A percentile compares a stretch with the other conserved stretches of the same genome.
Conservation (phyloP, 2,329 filamentous ascomycete genomes). For the Botryotinia calthae region DNA sequence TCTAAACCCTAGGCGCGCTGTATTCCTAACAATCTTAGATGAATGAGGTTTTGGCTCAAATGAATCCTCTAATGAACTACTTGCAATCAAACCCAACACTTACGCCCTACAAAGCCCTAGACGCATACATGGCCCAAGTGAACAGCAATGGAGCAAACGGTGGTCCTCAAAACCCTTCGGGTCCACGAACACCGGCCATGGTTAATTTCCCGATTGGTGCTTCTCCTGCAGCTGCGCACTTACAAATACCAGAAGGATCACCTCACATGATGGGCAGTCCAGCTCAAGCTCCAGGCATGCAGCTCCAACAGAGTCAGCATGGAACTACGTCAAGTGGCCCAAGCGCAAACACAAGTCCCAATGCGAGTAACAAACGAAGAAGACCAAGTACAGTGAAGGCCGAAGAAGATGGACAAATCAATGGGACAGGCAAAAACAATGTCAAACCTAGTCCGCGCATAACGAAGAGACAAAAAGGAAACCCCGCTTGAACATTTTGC, state of each 20-base stretch:
- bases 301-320: constrained; percentile 65
- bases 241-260: constrained; percentile 58
- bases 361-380: constrained; percentile 42
- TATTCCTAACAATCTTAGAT: constrained; percentile 41
- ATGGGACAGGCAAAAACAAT: constrained; percentile 35
- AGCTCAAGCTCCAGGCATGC: constrained; percentile 62
- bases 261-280: constrained; percentile 59
- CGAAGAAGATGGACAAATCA: constrained; percentile 38
- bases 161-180: constrained; percentile 29
- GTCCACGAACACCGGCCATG: constrained; percentile 37
- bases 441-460: constrained; percentile 44
- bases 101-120: constrained; percentile 57
- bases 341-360: constrained; percentile 59
- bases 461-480: constrained; percentile 41
- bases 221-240: constrained; percentile 58
- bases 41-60: constrained; percentile 64
- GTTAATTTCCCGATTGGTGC: constrained; percentile 53
- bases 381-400: constrained; percentile 42
- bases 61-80: constrained; percentile 61
- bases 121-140: constrained; percentile 56
- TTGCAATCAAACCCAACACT: constrained; percentile 54
- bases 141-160: constrained; percentile 25
- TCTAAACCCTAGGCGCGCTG: background rate
- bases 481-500: constrained; percentile 26
- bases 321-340: constrained; percentile 64